A percentile compares a stretch with the other conserved stretches of the same genome.
These are phyloP conservation scores for Xylariaceae sp. DNA, from an alignment of 2,329 filamentous ascomycete genomes.

Conservation along the genomic window DNA sequence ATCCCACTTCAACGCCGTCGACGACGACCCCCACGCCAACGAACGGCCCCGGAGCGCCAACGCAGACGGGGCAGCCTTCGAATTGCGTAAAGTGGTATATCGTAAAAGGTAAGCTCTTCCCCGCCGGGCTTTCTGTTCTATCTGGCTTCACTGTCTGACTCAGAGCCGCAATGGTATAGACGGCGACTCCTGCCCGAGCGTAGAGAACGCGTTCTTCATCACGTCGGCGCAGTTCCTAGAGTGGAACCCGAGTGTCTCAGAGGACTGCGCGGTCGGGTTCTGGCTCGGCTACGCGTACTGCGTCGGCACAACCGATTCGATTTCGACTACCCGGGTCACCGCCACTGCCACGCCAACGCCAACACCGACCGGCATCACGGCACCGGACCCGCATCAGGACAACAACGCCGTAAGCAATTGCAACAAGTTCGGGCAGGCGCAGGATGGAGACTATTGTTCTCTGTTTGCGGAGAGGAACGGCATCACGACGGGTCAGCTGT, in stretches of 20 bases:
- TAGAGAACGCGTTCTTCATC: background rate
- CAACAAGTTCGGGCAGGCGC: constrained; percentile 1
- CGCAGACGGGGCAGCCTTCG: constrained; percentile 3
- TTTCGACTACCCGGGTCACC: constrained; percentile 1
- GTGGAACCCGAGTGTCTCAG: constrained; percentile 12
- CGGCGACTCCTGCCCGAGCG: background rate
- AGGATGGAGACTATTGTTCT: background rate
- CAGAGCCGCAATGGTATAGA: background rate
- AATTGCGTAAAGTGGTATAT: constrained; percentile 2
- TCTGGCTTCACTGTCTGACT: too few relatives aligned
- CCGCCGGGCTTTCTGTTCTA: too few relatives aligned
- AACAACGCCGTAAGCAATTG: constrained; percentile 1
- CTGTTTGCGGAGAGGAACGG: background rate
- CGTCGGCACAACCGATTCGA: constrained; percentile 11
- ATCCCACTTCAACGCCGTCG: background rate
- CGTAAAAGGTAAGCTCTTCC: background rate
- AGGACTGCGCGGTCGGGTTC: constrained; percentile 24
- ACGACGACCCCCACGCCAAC: background rate
- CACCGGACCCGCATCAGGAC: constrained; percentile 2
- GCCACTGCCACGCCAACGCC: background rate
- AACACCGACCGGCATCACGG: background rate
- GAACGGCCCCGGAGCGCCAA: background rate
- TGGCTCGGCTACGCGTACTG: constrained; percentile 25
- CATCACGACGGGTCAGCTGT: background rate
- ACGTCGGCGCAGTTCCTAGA: background rate